Evolutionary conservation across 306 rosid species (phyloP).

Genomic region (Trifolium pratense): DNA sequence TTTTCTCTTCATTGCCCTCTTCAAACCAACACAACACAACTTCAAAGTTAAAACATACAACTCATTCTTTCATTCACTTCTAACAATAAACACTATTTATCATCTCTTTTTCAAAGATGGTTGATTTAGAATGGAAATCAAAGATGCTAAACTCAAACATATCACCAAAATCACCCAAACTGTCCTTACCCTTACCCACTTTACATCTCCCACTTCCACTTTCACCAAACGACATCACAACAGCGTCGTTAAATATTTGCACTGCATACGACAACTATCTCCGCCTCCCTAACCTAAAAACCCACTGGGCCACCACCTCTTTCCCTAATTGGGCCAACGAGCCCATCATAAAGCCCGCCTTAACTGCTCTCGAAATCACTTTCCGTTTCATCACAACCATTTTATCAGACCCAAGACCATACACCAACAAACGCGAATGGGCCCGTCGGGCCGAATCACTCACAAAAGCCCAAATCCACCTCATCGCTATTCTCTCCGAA

Average conservation of each 20-base stretch:
- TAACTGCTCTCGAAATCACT: slow-evolving; percentile 79
- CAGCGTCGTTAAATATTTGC: slow-evolving; percentile 61
- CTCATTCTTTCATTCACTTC: neutral
- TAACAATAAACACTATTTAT: neutral
- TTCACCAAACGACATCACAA: slow-evolving; percentile 53
- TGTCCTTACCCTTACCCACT: slow-evolving; percentile 55
- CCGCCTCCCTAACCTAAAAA: slow-evolving; percentile 67
- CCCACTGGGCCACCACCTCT: slow-evolving; percentile 60
- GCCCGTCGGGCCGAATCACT: slow-evolving; percentile 65
- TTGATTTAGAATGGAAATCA: slow-evolving; percentile 76
- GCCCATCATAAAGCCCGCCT: slow-evolving; percentile 70
- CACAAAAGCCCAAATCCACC: slow-evolving; percentile 56
- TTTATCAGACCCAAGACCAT: slow-evolving; percentile 74
- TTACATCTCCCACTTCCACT: slow-evolving; percentile 43
- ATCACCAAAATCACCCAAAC: slow-evolving; percentile 61
- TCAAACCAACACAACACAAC: slow-evolving; percentile 20
- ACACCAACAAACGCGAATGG: slow-evolving; percentile 78
- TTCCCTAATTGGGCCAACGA: slow-evolving; percentile 76
- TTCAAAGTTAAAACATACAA: neutral
- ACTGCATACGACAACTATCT: slow-evolving; percentile 75
- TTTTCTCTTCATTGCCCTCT: neutral
- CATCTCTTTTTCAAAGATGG: slow-evolving; percentile 49
- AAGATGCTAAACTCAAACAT: slow-evolving; percentile 63
- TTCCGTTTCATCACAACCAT: slow-evolving; percentile 72
- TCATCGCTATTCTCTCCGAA: slow-evolving; percentile 67